Conservation (phyloP, 495 filamentous ascomycete genomes). For the Astrocystis sublimbata region DNA sequence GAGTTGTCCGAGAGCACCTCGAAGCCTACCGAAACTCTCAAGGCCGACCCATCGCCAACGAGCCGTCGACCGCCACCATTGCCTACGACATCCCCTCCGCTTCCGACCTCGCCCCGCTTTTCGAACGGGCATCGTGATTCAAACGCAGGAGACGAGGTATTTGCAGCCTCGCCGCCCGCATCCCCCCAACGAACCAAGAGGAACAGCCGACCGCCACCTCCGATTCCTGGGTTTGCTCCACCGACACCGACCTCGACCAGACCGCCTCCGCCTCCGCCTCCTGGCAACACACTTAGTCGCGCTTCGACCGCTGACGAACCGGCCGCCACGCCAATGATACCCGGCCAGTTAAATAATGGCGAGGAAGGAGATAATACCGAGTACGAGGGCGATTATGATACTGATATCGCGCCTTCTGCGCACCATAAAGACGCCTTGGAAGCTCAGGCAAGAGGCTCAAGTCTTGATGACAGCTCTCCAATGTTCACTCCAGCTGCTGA, state of each 20-base stretch:
- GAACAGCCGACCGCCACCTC: conserved; percentile 52
- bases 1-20: conserved; percentile 73
- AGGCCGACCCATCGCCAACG: conserved; percentile 38
- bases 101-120: conserved; percentile 56
- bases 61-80: conserved; percentile 47
- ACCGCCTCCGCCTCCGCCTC: conserved; percentile 79
- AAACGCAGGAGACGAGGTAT: conserved; percentile 48
- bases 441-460: conserved; percentile 74
- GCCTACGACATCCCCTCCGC: conserved; percentile 52
- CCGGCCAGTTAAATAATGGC: conserved; percentile 57
- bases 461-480: conserved; percentile 56
- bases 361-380: conserved; percentile 83
- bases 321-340: conserved; percentile 35
- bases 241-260: conserved; percentile 59
- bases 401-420: conserved; percentile 88
- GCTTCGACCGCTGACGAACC: conserved; percentile 61
- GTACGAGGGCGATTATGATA: conserved; percentile 98
- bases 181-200: conserved; percentile 49
- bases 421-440: conserved; percentile 91
- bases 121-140: conserved; percentile 52
- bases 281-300: conserved; percentile 56
- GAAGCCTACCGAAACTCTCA: conserved; percentile 39
- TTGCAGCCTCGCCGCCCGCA: conserved; percentile 46
- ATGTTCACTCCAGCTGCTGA: conserved; percentile 49
- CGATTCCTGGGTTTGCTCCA: conserved; percentile 51